Evolutionary conservation across 352 stramenopile genomes (phyloP).

Genomic region (Phytophthora kernoviae): DNA sequence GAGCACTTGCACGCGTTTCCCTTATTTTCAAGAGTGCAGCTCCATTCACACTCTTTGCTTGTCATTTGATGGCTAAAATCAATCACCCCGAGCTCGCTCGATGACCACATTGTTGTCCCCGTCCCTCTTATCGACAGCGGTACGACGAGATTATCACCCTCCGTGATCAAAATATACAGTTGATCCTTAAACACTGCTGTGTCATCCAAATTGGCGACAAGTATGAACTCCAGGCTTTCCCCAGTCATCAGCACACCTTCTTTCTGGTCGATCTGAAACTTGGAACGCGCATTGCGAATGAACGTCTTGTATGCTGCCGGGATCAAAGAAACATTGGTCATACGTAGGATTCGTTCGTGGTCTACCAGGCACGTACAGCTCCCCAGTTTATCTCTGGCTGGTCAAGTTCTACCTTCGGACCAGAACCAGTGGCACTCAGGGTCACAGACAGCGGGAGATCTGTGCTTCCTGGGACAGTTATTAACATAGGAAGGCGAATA

Average conservation of each 20-base stretch:
- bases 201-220: conserved; percentile 94
- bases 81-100: conserved; percentile 86
- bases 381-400: conserved; percentile 87
- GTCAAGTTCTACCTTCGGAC: conserved; percentile 88
- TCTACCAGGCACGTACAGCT: conserved; percentile 91
- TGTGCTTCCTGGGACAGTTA: conserved; percentile 86
- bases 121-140: conserved; percentile 91
- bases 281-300: conserved; percentile 90
- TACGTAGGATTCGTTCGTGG: conserved; percentile 62
- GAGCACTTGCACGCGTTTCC: conserved; percentile 91
- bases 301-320: conserved; percentile 93
- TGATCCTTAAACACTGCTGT: conserved; percentile 93
- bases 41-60: conserved; percentile 86
- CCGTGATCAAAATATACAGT: conserved; percentile 91
- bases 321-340: conserved; percentile 93
- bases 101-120: conserved; percentile 94
- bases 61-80: conserved; percentile 95
- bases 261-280: conserved; percentile 91
- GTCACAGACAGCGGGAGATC: conserved; percentile 90
- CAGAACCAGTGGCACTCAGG: conserved; percentile 80
- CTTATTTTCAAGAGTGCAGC: conserved; percentile 96
- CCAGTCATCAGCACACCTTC: conserved; percentile 87
- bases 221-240: conserved; percentile 68
- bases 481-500: conserved; percentile 89
- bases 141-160: conserved; percentile 92